Conservation (phyloP, 1,139 yeast genomes). For the Debaryomyces psychrophilus region DNA sequence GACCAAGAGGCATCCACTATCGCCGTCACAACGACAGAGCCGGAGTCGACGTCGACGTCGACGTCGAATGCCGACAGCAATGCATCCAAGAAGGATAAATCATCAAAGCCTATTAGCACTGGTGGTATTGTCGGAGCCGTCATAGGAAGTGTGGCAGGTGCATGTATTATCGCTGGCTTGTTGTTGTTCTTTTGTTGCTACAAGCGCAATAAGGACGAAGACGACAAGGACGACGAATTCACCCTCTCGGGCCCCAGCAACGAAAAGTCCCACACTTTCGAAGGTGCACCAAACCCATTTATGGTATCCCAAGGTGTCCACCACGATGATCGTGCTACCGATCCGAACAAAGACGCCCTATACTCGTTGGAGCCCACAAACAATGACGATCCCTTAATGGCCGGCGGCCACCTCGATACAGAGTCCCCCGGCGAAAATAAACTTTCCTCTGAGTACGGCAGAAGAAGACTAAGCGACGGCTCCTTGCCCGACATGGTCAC, state of each 20-base stretch:
- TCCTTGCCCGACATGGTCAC: slow-evolving; percentile 68
- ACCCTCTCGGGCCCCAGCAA: slow-evolving; percentile 36
- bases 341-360: slow-evolving; percentile 12
- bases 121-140: slow-evolving; percentile 80
- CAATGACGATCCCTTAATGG: slow-evolving; percentile 30
- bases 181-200: slow-evolving; percentile 49
- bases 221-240: slow-evolving; percentile 41
- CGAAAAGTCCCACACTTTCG: slow-evolving; percentile 21
- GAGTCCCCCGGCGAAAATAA: slow-evolving; percentile 20
- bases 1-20: slow-evolving; percentile 28
- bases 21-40: slow-evolving; percentile 25
- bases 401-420: slow-evolving; percentile 16
- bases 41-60: slow-evolving; percentile 18
- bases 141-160: slow-evolving; percentile 63
- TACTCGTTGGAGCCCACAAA: slow-evolving; percentile 30
- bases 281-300: slow-evolving; percentile 10
- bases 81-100: slow-evolving; percentile 15
- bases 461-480: slow-evolving; percentile 65
- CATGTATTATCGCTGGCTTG: slow-evolving; percentile 36
- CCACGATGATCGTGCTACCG: slow-evolving; percentile 7
- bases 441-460: slow-evolving; percentile 38
- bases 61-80: slow-evolving; percentile 15
- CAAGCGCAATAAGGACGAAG: slow-evolving; percentile 39
- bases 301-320: slow-evolving; percentile 15
- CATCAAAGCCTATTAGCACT: slow-evolving; percentile 39